Evolutionary conservation across 768 basidiomycete genomes (phyloP).

Genomic region (Boletus rufocinnamomeus): DNA sequence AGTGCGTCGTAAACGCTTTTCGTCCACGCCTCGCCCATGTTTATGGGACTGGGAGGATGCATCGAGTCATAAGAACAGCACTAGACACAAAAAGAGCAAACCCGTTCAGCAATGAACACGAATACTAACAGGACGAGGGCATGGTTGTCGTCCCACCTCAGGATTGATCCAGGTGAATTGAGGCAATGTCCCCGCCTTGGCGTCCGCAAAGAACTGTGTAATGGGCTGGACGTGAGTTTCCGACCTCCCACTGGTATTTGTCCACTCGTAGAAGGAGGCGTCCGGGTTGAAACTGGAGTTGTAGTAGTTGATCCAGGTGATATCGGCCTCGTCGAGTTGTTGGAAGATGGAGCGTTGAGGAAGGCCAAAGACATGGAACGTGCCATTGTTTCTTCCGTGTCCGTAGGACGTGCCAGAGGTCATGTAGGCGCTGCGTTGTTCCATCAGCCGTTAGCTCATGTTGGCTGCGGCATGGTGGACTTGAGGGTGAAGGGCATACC

Average conservation of each 20-base stretch:
- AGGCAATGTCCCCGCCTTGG: constrained; percentile 25
- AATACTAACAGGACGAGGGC: no score
- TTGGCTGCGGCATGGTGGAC: no score
- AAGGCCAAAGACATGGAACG: constrained; percentile 23
- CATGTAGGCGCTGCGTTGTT: constrained; percentile 21
- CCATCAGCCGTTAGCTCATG: neutral
- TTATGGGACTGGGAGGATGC: constrained; percentile 30
- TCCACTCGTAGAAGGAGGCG: constrained; percentile 27
- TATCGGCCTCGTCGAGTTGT: constrained; percentile 28
- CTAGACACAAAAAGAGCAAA: neutral
- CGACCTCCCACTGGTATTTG: constrained; percentile 15
- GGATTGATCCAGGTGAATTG: constrained; percentile 32
- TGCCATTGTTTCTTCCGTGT: constrained; percentile 20
- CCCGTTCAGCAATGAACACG: neutral
- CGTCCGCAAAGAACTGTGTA: constrained; percentile 21
- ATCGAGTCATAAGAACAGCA: constrained; percentile 29
- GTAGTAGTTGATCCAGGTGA: constrained; percentile 30
- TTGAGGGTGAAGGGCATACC: constrained; percentile 3
- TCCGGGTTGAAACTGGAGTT: constrained; percentile 32
- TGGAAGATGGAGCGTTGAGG: constrained; percentile 32
- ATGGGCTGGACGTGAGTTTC: constrained; percentile 22
- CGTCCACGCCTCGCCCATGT: constrained; percentile 28
- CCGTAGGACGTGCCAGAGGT: constrained; percentile 31
- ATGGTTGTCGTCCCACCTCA: constrained; percentile 16
- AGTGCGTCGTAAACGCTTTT: constrained; percentile 28